These are phyloP conservation scores for Gloeophyllum trabeum DNA, from an alignment of 768 basidiomycete genomes.

Conservation along the genomic window DNA sequence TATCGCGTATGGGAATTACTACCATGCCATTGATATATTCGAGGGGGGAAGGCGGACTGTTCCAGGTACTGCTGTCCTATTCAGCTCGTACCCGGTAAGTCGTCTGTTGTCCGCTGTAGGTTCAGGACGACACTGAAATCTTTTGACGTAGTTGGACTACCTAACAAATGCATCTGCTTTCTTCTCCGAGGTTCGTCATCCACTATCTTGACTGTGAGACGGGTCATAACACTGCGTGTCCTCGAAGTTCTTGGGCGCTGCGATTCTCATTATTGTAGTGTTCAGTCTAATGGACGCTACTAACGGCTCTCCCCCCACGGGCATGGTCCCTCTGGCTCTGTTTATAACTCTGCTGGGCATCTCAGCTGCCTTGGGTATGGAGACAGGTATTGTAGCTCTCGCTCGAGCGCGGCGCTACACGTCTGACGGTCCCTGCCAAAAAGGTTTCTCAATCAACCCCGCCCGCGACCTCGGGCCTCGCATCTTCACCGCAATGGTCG, in stretches of 20 bases:
- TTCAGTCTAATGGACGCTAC: constrained; percentile 40
- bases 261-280: constrained; percentile 41
- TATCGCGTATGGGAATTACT: constrained; percentile 52
- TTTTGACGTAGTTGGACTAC: no score
- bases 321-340: constrained; percentile 41
- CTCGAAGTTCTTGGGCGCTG: constrained; percentile 40
- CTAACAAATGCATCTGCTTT: constrained; percentile 31
- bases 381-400: no score
- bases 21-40: constrained; percentile 54
- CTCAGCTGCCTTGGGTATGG: constrained; percentile 43
- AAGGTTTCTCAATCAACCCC: constrained; percentile 57
- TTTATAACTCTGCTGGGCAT: constrained; percentile 52
- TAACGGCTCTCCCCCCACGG: constrained; percentile 34
- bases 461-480: constrained; percentile 66
- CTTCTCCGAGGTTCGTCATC: constrained; percentile 29
- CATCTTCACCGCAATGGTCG: constrained; percentile 58
- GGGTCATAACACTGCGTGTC: background rate
- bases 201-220: background rate
- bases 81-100: constrained; percentile 56
- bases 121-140: no score
- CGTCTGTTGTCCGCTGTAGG: no score
- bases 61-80: constrained; percentile 42
- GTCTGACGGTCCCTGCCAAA: no score
- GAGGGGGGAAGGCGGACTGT: constrained; percentile 54
- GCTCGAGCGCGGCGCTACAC: no score